phyloP scores from a whole-genome alignment of 2,329 filamentous ascomycete genomes.

The Fusarium sp. region DNA sequence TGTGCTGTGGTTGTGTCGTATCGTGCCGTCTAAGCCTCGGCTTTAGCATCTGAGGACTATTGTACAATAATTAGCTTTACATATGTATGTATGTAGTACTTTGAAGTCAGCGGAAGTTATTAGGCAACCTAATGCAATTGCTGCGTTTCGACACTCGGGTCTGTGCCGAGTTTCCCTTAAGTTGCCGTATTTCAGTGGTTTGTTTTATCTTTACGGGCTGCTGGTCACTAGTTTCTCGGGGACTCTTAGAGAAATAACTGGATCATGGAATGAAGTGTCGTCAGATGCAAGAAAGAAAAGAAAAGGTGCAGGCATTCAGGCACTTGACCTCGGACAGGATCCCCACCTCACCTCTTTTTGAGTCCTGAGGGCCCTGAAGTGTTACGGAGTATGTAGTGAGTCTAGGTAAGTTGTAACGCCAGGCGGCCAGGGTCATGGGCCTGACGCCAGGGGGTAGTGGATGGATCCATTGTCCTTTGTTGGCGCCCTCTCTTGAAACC shows the following conservation, averaged over 20 bases:
- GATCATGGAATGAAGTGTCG: conserved; percentile 25
- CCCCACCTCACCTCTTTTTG: conserved; percentile 5
- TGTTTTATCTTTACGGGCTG: conserved; percentile 14
- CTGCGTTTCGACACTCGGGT: conserved; percentile 9
- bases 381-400: neutral
- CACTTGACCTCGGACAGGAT: neutral
- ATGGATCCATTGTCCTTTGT: conserved; percentile 21
- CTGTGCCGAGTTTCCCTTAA: conserved; percentile 22
- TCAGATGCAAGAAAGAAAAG: conserved; percentile 8
- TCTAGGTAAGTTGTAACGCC: conserved; percentile 18
- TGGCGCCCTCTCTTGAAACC: conserved; percentile 41
- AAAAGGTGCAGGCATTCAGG: neutral
- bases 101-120: neutral
- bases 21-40: conserved; percentile 19
- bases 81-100: neutral
- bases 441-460: conserved; percentile 34
- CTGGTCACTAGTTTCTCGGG: conserved; percentile 2
- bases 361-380: neutral
- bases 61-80: neutral
- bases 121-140: neutral
- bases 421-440: conserved; percentile 20
- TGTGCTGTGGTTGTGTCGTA: conserved; percentile 1
- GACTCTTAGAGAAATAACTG: conserved; percentile 4
- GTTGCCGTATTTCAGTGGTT: conserved; percentile 7
- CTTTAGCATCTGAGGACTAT: neutral